Evolutionary conservation across 345 rosid genomes (phyloP), one percentile per base, ranked within the genome.

Genomic region (Lumnitzera racemosa): DNA sequence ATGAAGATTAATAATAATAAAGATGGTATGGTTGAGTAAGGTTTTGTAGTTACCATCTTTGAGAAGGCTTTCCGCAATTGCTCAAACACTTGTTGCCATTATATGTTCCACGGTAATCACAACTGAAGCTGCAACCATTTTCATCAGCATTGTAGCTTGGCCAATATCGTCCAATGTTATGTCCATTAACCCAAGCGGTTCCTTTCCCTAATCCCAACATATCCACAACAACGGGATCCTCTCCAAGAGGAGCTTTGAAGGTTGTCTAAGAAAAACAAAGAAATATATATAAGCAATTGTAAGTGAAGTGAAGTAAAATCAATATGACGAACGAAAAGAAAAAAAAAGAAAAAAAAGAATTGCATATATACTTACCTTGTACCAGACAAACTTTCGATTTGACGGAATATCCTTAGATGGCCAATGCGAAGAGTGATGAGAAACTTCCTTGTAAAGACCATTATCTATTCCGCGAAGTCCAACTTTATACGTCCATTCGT

Each of bases 111-210:
- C 67, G 66, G 23, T 76, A 76, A 53, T 70, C 59, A 17, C 80
- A 79, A 3, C 5, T 55, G 20, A 2, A 5, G 46, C 78, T 11
- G 36, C 78, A 79, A 4, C 74, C 76, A 5, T 46, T 51, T 12
- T 13, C 16, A 11, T 62, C 31, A 3, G 75, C 58, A 12, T 54
- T 23, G 10, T 25, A 11, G 14, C 65, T 15, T 5, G 64, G 71
- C 90, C 94, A 86, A 67, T 76, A 83, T 2, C 90, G 75, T 3
- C 88, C 94, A 9, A 81, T 70, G 73, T 72, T 84, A 24, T 59
- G 61, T 23, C 90, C 90, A 13, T 84, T 86, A 23, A 84, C 73
- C 90, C 90, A 83, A 47, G 84, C 90, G 15, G 53, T 60, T 1
- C 94, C 94, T 59, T 83, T 86, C 17, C 90, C 84, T 49, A 83